Evolutionary conservation across 2,329 filamentous ascomycete species (phyloP), one percentile per base, ranked within the genome.

Genomic region (Phyllosticta paracitricarpa): DNA sequence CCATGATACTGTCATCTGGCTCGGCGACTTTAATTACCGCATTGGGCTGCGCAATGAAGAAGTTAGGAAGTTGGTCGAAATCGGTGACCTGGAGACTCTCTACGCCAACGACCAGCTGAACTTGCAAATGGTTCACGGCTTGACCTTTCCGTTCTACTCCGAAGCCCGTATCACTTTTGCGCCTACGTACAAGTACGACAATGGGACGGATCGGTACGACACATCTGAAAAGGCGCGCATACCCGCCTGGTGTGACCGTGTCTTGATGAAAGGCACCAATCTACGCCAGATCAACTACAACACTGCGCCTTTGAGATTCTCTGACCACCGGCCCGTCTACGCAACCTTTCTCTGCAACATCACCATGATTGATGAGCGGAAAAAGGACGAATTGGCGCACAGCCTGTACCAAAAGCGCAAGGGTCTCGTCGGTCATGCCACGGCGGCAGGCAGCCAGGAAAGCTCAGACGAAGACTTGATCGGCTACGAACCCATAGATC

Each of bases 11-110:
- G 87, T 97, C 40, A 87, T 76, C 59, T 99, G 94, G 93, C 82
- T 97, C 52, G 94, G 94, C 4, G 94, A 99, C 73, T 99, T 99
- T 79, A 99, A 99, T 71, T 99, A 99, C 74, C 88, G 94, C 19
- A 96, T 99, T 68, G 93, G 92, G 1, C 80, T 97, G 62, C 82
- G 82, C 54, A 85, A 90, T 65, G 91, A 96, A 51, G 86, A 82
- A 63, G 89, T 91, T 7, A 87, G 89, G 66, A 82, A 86, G 33
- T 77, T 96, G 9, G 84, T 96, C 60, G 83, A 87, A 67, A 81
- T 83, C 60, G 79, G 83, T 26, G 88, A 97, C 68, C 79, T 96
- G 10, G 89, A 88, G 61, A 86, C 82, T 19, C 76, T 97, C 57
- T 95, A 96, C 71, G 89, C 94, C 64, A 95, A 97, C 68, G 93